These are phyloP conservation scores for Hemisphaericaspora xylofermentans DNA, from an alignment of 1,139 yeast species.

Conservation along the genomic window DNA sequence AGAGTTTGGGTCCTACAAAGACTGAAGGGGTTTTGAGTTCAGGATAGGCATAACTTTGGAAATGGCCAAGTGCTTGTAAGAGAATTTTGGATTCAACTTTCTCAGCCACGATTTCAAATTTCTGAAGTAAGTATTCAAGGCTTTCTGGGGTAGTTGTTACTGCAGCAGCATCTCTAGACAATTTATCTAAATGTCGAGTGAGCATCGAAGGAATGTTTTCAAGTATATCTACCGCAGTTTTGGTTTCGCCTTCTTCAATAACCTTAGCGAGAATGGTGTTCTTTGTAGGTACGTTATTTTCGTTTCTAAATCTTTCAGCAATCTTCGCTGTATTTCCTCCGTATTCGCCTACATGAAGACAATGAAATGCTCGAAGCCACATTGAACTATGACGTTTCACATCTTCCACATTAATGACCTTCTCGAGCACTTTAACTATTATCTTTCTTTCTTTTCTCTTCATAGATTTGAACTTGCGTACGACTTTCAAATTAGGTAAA, in stretches of 20 bases:
- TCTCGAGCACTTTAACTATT: slow-evolving; percentile 9
- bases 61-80: slow-evolving; percentile 13
- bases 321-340: slow-evolving; percentile 5
- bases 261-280: slow-evolving; percentile 11
- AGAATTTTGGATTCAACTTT: slow-evolving; percentile 11
- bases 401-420: slow-evolving; percentile 13
- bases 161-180: slow-evolving; percentile 8
- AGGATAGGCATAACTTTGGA: slow-evolving; percentile 5
- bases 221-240: slow-evolving; percentile 5
- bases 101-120: slow-evolving; percentile 4
- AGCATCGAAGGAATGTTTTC: slow-evolving; percentile 11
- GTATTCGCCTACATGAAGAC: slow-evolving; percentile 15
- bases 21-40: neutral
- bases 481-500: slow-evolving; percentile 6
- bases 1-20: neutral
- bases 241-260: slow-evolving; percentile 7
- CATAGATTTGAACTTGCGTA: slow-evolving; percentile 7
- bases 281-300: slow-evolving; percentile 11
- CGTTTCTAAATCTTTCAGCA: slow-evolving; percentile 11
- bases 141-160: neutral
- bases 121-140: slow-evolving; percentile 1
- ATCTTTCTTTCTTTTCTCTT: slow-evolving; percentile 9
- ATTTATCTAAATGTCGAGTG: slow-evolving; percentile 12
- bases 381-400: slow-evolving; percentile 10
- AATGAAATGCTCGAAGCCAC: slow-evolving; percentile 15